Evolutionary conservation across 2,329 filamentous ascomycete genomes (phyloP).

Genomic region (Paraphoma sp.): DNA sequence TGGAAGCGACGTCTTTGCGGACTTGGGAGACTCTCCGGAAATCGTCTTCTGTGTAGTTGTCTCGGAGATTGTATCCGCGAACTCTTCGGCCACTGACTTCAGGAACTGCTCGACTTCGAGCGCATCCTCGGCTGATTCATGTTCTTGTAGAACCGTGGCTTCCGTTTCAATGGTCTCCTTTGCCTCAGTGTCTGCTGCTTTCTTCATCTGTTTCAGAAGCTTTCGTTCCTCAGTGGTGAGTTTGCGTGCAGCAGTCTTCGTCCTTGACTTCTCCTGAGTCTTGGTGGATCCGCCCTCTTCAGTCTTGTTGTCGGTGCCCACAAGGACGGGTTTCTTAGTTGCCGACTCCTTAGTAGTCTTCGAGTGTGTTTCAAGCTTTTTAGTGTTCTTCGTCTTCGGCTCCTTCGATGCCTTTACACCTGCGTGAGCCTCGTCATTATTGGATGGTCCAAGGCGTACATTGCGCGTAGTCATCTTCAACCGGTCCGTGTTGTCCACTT

Average conservation of each 20-base stretch:
- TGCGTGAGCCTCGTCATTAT: no score
- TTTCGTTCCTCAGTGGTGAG: background rate
- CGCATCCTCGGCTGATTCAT: no score
- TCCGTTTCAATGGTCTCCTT: background rate
- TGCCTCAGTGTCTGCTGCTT: background rate
- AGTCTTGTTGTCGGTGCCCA: background rate
- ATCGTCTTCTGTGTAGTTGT: background rate
- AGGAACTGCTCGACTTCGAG: background rate
- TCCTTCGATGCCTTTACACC: no score
- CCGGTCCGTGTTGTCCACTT: background rate
- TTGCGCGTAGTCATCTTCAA: background rate
- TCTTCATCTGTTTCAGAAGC: background rate
- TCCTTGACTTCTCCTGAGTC: background rate
- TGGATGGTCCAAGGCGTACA: background rate
- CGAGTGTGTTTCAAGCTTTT: background rate
- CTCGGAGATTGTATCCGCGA: no score
- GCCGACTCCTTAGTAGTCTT: background rate
- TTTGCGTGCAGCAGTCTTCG: background rate
- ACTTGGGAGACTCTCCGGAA: no score
- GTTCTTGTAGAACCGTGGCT: background rate
- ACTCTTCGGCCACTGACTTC: background rate
- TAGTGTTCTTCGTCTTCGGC: background rate
- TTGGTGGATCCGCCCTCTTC: background rate
- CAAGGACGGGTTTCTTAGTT: background rate
- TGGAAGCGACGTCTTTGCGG: no score